Evolutionary conservation across 1,139 yeast genomes (phyloP), one percentile per base, ranked within the genome.

Genomic region (Spencermartinsiella ligniputridi): DNA sequence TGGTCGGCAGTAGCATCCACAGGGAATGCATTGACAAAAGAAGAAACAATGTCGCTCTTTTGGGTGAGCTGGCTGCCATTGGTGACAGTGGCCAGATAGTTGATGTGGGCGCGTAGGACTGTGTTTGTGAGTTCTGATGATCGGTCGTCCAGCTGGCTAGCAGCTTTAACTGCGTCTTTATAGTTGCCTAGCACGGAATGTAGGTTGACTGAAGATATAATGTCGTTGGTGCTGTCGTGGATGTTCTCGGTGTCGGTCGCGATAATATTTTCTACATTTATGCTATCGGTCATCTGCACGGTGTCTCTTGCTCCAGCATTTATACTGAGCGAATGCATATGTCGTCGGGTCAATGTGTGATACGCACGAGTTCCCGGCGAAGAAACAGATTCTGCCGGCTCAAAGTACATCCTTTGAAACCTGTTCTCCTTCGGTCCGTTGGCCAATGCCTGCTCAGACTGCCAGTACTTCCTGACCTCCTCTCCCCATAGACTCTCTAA

Each of bases 401-500:
- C 5, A 9, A 27, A n/a, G n/a, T 27, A 27, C 32, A 27, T 27
- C 17, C 45, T 30, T 20, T 42, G 41, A 20, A 42, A 42, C 18
- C 40, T 36, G 22, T 37, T 42, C 42, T 9, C 8, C 16, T 37
- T 41, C 39, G 17, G 39, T 27, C 35, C 38, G 16, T 3, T 5
- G 3, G 24, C 24, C 11, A 4, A 15, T 25, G 20, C 24, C 13
- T 8, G 18, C 33, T 9, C 27, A 6, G 16, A 11, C 13, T 16
- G 25, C 21, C 33, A 37, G 27, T 41, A 47, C 22, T 48, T 35
- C 13, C 40, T 42, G 15, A 30, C 33, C 27, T 44, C 43, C 6
- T 22, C 20, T 35, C 35, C 35, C 79, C 87, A 87, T 39, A 88
- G 61, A 29, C 73, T 70, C 60, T 89, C 96, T 56, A 90, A 71